Evolutionary conservation across 108 stramenopile genomes (phyloP).

Genomic region (Fragilariopsis cylindrus): DNA sequence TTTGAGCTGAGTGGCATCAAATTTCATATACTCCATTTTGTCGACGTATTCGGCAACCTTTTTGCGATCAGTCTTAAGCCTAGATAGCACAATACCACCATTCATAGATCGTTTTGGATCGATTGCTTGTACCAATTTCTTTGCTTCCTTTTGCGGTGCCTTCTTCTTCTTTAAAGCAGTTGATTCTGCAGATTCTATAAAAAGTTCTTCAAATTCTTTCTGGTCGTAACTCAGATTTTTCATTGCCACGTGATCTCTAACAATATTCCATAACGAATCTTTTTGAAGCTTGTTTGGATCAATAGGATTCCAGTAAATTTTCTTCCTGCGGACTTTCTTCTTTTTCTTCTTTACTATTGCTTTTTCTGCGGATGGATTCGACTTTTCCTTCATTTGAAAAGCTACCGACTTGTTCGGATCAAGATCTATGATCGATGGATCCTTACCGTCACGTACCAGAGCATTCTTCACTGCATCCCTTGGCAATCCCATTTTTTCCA

Average conservation of each 20-base stretch:
- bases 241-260: constrained; percentile 65
- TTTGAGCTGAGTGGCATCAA: constrained; percentile 75
- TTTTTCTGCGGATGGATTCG: constrained; percentile 22
- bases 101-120: constrained; percentile 92
- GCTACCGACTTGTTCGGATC: constrained; percentile 59
- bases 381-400: constrained; percentile 49
- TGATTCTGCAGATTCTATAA: constrained; percentile 78
- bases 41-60: constrained; percentile 68
- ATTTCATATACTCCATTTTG: constrained; percentile 70
- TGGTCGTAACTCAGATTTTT: constrained; percentile 72
- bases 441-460: constrained; percentile 61
- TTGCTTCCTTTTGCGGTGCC: constrained; percentile 46
- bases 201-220: constrained; percentile 88
- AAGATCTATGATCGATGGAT: constrained; percentile 59
- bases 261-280: constrained; percentile 86
- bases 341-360: constrained; percentile 41
- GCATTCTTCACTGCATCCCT: constrained; percentile 66
- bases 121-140: constrained; percentile 86
- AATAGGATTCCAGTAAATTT: constrained; percentile 90
- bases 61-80: constrained; percentile 71
- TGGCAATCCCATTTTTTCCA: constrained; percentile 62
- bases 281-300: constrained; percentile 75
- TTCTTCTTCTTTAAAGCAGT: constrained; percentile 65
- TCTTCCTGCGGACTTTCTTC: constrained; percentile 80
- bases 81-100: constrained; percentile 84